Evolutionary conservation across 768 basidiomycete species (phyloP), one percentile per base, ranked within the genome.

Genomic region (Multifurca ochricompacta): DNA sequence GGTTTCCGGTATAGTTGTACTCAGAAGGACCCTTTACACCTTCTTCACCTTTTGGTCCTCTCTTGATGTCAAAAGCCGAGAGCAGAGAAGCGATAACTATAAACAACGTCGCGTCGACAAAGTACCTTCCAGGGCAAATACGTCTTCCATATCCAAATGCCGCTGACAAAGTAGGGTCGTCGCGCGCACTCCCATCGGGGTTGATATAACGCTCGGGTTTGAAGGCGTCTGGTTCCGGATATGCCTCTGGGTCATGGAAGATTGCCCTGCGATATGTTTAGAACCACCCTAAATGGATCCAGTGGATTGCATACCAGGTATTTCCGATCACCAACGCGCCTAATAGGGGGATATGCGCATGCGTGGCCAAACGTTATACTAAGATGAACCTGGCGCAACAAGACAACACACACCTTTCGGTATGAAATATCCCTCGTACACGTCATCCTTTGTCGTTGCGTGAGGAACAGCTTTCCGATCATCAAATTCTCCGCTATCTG

Each of bases 201-300:
- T 51, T 44, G 2, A 63, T 41, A 30, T 48, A 80, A 39, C 79
- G 68, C 57, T 78, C 77, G 18, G 79, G 79, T 23, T 70, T 66
- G 69, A 78, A 78, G 32, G 60, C 61, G 45, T 73, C 71, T 2
- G 78, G 76, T 37, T 75, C 70, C 6, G 74, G 74, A 70, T 77
- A 80, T 41, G 72, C 70, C 19, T 64, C 64, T 21, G 70, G 68
- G 64, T 80, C 79, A 61, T 77, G 77, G 5, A 76, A 16, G 8
- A 64, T 57, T 21, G 47, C 59, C 63, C 63, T 64, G 39, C n/a
- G n/a, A n/a, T n/a, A n/a, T n/a, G n/a, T n/a, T n/a, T n/a, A n/a
- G n/a, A n/a, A n/a, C n/a, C n/a, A n/a, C n/a, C n/a, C n/a, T n/a
- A n/a, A n/a, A n/a, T n/a, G n/a, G n/a, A n/a, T n/a, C n/a, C n/a